phyloP scores from a whole-genome alignment of 2,329 filamentous ascomycete species.

The Diaporthe longicolla region DNA sequence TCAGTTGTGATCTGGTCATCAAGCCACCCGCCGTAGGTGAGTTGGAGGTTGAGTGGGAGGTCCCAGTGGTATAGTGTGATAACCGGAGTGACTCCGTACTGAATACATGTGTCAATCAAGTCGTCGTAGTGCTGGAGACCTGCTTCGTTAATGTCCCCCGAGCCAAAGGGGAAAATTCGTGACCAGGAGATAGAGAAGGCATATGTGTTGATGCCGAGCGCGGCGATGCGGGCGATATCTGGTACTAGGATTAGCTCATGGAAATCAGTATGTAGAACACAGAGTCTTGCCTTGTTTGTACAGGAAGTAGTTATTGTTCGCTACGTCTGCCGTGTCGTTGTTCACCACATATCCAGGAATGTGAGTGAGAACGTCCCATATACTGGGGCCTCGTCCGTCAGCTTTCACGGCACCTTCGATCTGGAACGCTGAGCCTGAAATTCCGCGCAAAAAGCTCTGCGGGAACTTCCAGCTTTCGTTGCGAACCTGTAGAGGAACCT shows the following conservation, averaged over 20 bases:
- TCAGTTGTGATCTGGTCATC: constrained; percentile 28
- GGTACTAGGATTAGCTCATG: not conserved
- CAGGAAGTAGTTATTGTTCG: constrained; percentile 26
- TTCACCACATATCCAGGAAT: constrained; percentile 16
- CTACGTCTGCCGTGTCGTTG: constrained; percentile 24
- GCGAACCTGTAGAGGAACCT: constrained; percentile 6
- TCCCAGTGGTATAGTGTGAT: constrained; percentile 31
- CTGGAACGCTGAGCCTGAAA: constrained; percentile 22
- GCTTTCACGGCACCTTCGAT: constrained; percentile 29
- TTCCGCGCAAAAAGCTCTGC: constrained; percentile 22
- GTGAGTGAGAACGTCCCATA: constrained; percentile 29
- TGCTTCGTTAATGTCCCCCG: constrained; percentile 15
- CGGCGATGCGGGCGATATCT: constrained; percentile 34
- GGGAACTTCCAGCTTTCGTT: constrained; percentile 34
- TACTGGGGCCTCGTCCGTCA: constrained; percentile 27
- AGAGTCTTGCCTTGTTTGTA: constrained; percentile 20
- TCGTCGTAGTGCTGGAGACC: constrained; percentile 29
- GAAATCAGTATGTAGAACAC: not conserved
- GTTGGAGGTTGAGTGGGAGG: constrained; percentile 30
- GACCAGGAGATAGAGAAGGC: constrained; percentile 32
- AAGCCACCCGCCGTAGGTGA: constrained; percentile 32
- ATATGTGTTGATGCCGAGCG: constrained; percentile 34
- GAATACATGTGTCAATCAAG: constrained; percentile 32
- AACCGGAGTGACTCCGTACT: constrained; percentile 22
- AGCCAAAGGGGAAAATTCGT: constrained; percentile 31